Base-by-base conservation (phyloP, 1,139 yeast species). In the Yamadazyma taylorii region DNA sequence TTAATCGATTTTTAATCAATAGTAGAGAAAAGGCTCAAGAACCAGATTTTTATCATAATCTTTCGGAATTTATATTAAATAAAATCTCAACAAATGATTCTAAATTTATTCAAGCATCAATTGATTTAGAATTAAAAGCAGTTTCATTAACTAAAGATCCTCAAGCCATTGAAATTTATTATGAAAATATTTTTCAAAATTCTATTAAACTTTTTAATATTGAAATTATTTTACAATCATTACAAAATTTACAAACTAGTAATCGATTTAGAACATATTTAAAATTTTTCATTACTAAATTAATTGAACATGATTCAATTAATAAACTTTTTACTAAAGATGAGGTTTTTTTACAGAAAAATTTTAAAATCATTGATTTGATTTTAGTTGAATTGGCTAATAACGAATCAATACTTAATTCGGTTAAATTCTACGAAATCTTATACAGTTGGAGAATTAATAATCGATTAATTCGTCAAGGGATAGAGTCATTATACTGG, bases 401-500 rank as follows among this genome's bases (percentile, higher is more conserved):
- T 38, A 51, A 55, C 26, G 65, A 63, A 22, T 55, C 58, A 2
- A 53, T 67, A 11, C 48, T 67, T 7, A 60, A 58, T 34, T 60
- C 78, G 0, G 59, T 79, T 32, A 73, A 63, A 45, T 73, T 68
- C 44, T 78, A 75, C 53, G 74, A 80, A 50, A 70, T 75, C 26
- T 57, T 78, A 37, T 79, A 77, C 50, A 61, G 84, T 0, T 75
- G 82, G 73, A 71, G 86, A 47, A 52, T 70, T 30, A 55, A 52
- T 60, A 70, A 29, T 48, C 14, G 7, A 27, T 43, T 10, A 22
- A 40, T 24, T 27, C 56, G 55, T 10, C 81, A 79, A 52, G 71
- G 85, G 1, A 60, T 72, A 19, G 84, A 81, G 48, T 65, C 83
- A 1, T 60, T 81, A 35, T 79, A 79, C 49, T 61, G 68, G 40